These are phyloP conservation scores for Entelexis sorbosivorans DNA, from an alignment of 1,139 yeast species.

Conservation along the genomic window DNA sequence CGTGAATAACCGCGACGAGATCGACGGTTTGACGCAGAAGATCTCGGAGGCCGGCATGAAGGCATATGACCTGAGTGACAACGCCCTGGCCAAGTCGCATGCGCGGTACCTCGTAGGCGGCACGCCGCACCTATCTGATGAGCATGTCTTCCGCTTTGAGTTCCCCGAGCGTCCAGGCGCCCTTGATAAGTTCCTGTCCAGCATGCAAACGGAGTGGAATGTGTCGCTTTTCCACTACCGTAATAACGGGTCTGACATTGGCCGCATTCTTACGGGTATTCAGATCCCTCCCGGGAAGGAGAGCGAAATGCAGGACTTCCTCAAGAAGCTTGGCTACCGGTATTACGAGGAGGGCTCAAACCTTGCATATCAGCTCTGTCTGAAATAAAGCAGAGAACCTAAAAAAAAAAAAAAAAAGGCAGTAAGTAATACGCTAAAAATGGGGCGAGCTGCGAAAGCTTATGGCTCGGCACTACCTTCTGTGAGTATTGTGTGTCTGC, in stretches of 20 bases:
- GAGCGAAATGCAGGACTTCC: slow-evolving; percentile 53
- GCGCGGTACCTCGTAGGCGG: slow-evolving; percentile 97
- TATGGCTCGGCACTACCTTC: too few species aligned
- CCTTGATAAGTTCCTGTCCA: slow-evolving; percentile 60
- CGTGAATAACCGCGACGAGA: slow-evolving; percentile 58
- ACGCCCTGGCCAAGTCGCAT: slow-evolving; percentile 90
- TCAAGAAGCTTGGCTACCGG: slow-evolving; percentile 62
- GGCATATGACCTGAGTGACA: slow-evolving; percentile 76
- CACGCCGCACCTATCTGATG: slow-evolving; percentile 53
- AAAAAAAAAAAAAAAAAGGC: too few species aligned
- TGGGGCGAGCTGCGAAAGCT: too few species aligned
- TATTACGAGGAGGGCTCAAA: slow-evolving; percentile 77
- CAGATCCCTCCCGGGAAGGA: slow-evolving; percentile 66
- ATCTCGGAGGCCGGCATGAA: slow-evolving; percentile 35
- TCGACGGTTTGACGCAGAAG: slow-evolving; percentile 37
- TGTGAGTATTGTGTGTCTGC: too few species aligned
- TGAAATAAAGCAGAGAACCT: slow-evolving; percentile 27
- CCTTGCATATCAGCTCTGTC: slow-evolving; percentile 65
- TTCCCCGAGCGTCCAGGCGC: slow-evolving; percentile 98
- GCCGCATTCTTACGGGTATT: slow-evolving; percentile 82
- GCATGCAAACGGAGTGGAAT: slow-evolving; percentile 74
- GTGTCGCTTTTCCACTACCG: slow-evolving; percentile 90
- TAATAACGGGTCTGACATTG: slow-evolving; percentile 92
- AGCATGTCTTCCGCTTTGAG: slow-evolving; percentile 71
- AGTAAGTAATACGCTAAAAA: too few species aligned